These are phyloP conservation scores for Aureobasidium lini DNA, from an alignment of 2,329 filamentous ascomycete genomes.

Conservation along the genomic window DNA sequence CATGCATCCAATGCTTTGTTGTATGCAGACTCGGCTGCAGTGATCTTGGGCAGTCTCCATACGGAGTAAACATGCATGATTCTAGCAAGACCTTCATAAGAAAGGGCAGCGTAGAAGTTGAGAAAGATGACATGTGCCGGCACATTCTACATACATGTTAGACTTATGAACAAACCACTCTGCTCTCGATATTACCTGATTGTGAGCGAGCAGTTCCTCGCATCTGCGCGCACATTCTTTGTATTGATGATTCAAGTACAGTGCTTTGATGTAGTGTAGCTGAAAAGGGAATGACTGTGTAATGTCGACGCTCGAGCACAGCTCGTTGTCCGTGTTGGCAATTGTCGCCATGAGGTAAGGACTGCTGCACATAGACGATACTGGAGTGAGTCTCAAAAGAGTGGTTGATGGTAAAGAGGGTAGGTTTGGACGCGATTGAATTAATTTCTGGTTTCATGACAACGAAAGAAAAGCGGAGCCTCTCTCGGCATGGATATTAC, in stretches of 20 bases:
- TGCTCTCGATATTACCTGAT: background rate
- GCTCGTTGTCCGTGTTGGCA: background rate
- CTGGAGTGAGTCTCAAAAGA: background rate
- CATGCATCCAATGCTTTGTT: slow-evolving; percentile 21
- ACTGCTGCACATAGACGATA: background rate
- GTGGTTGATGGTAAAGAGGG: background rate
- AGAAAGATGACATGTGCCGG: slow-evolving; percentile 21
- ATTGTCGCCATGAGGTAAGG: background rate
- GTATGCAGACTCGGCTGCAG: slow-evolving; percentile 35
- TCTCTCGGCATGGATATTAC: background rate
- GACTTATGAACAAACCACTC: slow-evolving; percentile 9
- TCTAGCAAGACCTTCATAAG: slow-evolving; percentile 40
- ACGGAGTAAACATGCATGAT: slow-evolving; percentile 39
- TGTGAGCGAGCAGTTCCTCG: slow-evolving; percentile 19
- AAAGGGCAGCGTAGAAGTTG: slow-evolving; percentile 40
- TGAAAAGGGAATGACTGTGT: slow-evolving; percentile 14
- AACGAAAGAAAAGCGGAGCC: background rate
- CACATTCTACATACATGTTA: slow-evolving; percentile 31
- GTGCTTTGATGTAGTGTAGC: slow-evolving; percentile 24
- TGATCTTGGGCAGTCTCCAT: slow-evolving; percentile 36
- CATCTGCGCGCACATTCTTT: slow-evolving; percentile 27
- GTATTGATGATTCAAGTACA: slow-evolving; percentile 24
- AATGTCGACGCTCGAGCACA: background rate
- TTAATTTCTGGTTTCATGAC: background rate
- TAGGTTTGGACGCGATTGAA: background rate